Percentiles rank a stretch among this genome's conserved stretches.
These are phyloP conservation scores for Tricholoma terreum DNA, from an alignment of 768 basidiomycete genomes.

Conservation along the genomic window DNA sequence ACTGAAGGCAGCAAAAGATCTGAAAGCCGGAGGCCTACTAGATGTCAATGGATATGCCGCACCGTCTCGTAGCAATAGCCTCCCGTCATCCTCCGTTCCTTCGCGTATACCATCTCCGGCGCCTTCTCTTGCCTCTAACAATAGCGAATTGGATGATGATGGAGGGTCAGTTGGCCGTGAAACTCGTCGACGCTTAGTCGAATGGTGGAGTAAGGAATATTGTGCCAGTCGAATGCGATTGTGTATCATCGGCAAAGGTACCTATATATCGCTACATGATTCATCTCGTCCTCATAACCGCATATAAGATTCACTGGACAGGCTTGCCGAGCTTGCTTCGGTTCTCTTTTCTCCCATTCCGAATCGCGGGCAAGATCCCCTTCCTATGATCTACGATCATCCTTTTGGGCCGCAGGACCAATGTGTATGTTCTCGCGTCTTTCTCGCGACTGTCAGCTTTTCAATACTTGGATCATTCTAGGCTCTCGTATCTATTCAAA, in stretches of 20 bases:
- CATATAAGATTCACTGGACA: constrained; percentile 67
- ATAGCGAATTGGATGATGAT: constrained; percentile 64
- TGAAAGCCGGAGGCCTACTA: constrained; percentile 49
- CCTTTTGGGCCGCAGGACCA: constrained; percentile 71
- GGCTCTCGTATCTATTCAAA: constrained; percentile 84
- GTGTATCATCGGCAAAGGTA: constrained; percentile 79
- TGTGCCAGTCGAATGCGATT: constrained; percentile 81
- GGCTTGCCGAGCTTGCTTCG: constrained; percentile 59
- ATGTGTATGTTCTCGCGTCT: constrained; percentile 48
- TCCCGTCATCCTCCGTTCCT: constrained; percentile 17
- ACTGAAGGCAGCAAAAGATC: constrained; percentile 56
- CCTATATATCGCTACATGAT: not conserved
- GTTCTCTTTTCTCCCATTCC: constrained; percentile 68
- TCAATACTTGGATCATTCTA: constrained; percentile 27
- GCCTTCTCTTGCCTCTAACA: constrained; percentile 48
- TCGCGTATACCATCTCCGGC: constrained; percentile 54
- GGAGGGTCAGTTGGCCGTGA: constrained; percentile 79
- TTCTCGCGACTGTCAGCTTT: not conserved
- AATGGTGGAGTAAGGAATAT: constrained; percentile 85
- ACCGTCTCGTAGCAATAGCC: constrained; percentile 28
- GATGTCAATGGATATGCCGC: constrained; percentile 16
- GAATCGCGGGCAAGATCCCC: constrained; percentile 58
- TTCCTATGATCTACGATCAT: constrained; percentile 66
- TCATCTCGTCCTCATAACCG: constrained; percentile 2
- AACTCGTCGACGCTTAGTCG: constrained; percentile 70